Evolutionary conservation across 2,329 filamentous ascomycete species (phyloP), one percentile per base, ranked within the genome.

Genomic region (Thelonectria olida): DNA sequence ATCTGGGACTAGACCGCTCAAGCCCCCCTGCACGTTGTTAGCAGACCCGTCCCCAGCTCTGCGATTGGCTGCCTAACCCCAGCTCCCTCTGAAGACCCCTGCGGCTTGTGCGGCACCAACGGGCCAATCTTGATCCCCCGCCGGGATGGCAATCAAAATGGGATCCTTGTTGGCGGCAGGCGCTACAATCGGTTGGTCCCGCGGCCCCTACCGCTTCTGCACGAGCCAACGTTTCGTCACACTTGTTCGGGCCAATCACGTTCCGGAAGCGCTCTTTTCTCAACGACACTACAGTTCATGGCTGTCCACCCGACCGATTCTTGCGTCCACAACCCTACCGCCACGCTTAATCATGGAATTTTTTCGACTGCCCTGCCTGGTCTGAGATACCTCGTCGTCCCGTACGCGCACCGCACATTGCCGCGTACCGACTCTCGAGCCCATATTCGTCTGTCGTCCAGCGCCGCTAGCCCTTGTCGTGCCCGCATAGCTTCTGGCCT

Each of bases 181-280:
- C 75, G 74, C 78, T 78, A 76, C 70, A 72, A 75, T 76, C 78
- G 78, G 78, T 79, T 79, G 78, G 78, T 79, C 78, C 81, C 79
- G 78, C 77, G 75, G 78, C 75, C 76, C 79, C 79, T 77, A 74
- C 75, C 72, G 75, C 72, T 72, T 74, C 76, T 82, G 80, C 80
- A 81, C 76, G 74, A 76, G 76, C 73, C 74, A 76, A 69, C 64
- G 66, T 73, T 67, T 80, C 76, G 76, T 83, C 81, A 83, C 81
- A 81, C 63, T 62, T 59, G 57, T 55, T 50, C 49, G 17, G 63
- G 69, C 80, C 74, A 82, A 82, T 78, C 70, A 77, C 54, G 39
- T 60, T 28, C 62, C 58, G 61, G 60, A 66, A 60, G 58, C 28
- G 50, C 61, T 47, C 31, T 69, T 68, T 68, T 63, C 55, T 62